Evolutionary conservation across 768 basidiomycete genomes (phyloP), one percentile per base, ranked within the genome.

Genomic region (button mushroom (Agaricus bisporus)): DNA sequence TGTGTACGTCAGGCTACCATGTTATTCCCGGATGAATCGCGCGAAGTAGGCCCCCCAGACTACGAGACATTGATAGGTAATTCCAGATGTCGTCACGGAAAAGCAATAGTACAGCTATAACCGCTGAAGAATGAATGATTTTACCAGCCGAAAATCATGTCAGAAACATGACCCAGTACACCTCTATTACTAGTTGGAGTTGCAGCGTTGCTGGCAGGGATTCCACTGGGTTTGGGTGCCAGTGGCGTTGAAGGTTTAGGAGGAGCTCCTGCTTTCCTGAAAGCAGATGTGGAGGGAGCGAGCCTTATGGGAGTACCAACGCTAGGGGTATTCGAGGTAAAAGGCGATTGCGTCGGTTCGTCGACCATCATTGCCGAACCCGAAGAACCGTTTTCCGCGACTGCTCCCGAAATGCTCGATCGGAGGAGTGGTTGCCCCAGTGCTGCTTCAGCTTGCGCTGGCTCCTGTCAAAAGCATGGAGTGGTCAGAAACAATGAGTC

Each of bases 61-160:
- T 2, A 32, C 32, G 22, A 22, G 22, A 22, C 22, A 22, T 22
- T 22, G 22, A 32, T 2, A 32, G 11, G 11, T 6, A 7, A 32
- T 11, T 32, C 32, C 11, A 32, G 11, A 32, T 26, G 26, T 29
- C 44, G 8, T 28, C 11, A 45, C 12, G 22, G 15, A n/a, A 22
- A 22, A 3, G 7, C 6, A 22, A 18, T 6, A 3, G 17, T 32
- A 18, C 42, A 44, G 18, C 20, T 17, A 26, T 12, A 12, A 22
- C 10, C 3, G 5, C 11, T 26, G 42, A 44, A 26, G 17, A 17
- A 4, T 22, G 20, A 44, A 15, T 35, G 37, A 29, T 48, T 47
- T 59, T 80, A 91, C 88, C 88, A 91, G 14, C 88, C 88, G 63
- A 89, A 91, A 45, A 91, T 83, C 58, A 89, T 64, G 71, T 91